Evolutionary conservation across 164 flowering plant species (phyloP).

Genomic region (Stephania yunnanensis): DNA sequence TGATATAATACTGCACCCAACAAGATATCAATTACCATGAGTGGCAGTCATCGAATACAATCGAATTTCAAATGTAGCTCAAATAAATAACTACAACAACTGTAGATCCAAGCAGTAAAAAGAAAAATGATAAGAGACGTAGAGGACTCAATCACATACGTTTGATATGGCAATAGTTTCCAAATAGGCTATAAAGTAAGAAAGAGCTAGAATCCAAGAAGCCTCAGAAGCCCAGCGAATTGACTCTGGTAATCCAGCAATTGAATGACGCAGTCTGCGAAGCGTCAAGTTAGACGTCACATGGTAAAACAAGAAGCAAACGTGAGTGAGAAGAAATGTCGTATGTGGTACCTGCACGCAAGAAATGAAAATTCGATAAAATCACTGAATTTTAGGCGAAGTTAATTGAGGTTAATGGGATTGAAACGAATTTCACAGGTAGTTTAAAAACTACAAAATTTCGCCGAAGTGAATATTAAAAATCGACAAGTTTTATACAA

Average conservation of each 20-base stretch:
- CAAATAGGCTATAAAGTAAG: conserved; percentile 86
- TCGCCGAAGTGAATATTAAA: no score
- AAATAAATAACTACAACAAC: no score
- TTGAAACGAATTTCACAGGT: no score
- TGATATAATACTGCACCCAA: no score
- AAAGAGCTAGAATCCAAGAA: conserved; percentile 74
- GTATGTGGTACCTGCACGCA: conserved; percentile 79
- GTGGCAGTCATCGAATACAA: no score
- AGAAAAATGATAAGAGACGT: not conserved
- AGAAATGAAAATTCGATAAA: no score
- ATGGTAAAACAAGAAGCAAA: conserved; percentile 93
- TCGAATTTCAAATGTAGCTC: not conserved
- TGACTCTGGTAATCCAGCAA: conserved; percentile 57
- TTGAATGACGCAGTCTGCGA: conserved; percentile 66
- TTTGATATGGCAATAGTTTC: conserved; percentile 90
- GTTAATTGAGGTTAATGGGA: no score
- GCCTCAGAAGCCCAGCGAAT: conserved; percentile 60
- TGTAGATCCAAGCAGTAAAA: not conserved
- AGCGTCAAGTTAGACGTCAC: conserved; percentile 81
- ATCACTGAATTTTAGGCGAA: no score
- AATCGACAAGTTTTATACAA: no score
- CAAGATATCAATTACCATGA: no score
- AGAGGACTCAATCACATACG: conserved; percentile 45
- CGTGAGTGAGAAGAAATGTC: conserved; percentile 91
- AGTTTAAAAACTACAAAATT: no score